Evolutionary conservation across 176 grass and related monocot genomes (phyloP).

Genomic region (Musa schizocarpa): DNA sequence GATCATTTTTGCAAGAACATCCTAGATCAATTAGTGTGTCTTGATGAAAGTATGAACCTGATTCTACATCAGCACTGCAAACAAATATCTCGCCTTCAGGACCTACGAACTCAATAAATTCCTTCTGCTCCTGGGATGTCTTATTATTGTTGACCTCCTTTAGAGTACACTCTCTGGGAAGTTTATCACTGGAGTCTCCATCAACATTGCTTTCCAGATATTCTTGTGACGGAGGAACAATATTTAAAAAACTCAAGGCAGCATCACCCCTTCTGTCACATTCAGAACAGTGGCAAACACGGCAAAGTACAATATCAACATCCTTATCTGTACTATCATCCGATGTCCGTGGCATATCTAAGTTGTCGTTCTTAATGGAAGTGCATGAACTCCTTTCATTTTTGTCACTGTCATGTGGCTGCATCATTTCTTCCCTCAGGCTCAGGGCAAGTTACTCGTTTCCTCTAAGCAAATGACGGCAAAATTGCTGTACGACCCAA

Average conservation of each 20-base stretch:
- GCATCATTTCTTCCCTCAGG: constrained; percentile 35
- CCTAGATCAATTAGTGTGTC: constrained; percentile 57
- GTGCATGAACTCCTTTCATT: constrained; percentile 20
- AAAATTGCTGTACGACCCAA: background rate
- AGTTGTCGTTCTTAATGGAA: constrained; percentile 21
- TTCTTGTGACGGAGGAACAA: constrained; percentile 33
- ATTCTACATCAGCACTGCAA: constrained; percentile 56
- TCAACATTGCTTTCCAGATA: constrained; percentile 1
- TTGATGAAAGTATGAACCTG: constrained; percentile 44
- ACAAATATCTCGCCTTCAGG: constrained; percentile 79
- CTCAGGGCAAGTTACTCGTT: constrained; percentile 24
- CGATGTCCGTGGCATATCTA: constrained; percentile 29
- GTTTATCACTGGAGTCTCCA: constrained; percentile 16
- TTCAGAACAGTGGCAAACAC: constrained; percentile 77
- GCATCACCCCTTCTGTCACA: constrained; percentile 59
- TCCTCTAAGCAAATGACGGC: background rate
- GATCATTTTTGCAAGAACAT: constrained; percentile 91
- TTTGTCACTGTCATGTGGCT: constrained; percentile 4
- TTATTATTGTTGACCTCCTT: constrained; percentile 16
- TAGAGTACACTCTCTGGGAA: constrained; percentile 11
- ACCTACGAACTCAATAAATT: constrained; percentile 56
- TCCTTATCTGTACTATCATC: constrained; percentile 59
- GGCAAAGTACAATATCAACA: constrained; percentile 40
- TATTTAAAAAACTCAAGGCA: constrained; percentile 60
- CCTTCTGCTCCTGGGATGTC: background rate